phyloP scores from a whole-genome alignment of 2,329 filamentous ascomycete species.

The Elsinoe batatas region DNA sequence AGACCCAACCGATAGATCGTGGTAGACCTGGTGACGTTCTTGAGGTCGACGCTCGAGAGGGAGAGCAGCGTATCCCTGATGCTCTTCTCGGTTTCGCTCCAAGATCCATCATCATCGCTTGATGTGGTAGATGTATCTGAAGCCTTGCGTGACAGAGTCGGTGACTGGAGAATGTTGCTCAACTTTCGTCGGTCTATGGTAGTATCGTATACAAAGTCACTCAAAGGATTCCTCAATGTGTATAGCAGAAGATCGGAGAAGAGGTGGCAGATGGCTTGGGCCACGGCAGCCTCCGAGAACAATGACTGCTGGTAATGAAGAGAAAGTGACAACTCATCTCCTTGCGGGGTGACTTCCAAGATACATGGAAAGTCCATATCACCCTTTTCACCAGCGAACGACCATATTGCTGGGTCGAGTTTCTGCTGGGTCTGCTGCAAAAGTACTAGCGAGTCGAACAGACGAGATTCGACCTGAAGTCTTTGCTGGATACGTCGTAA shows the following conservation, averaged over 20 bases:
- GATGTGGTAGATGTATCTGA: background rate
- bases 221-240: conserved; percentile 23
- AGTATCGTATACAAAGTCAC: conserved; percentile 15
- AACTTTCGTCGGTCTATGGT: background rate
- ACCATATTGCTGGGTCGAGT: conserved; percentile 43
- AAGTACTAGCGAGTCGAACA: conserved; percentile 76
- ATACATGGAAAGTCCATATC: conserved; percentile 49
- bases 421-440: conserved; percentile 53
- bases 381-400: conserved; percentile 40
- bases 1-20: conserved; percentile 83
- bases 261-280: conserved; percentile 18
- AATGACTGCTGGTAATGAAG: conserved; percentile 48
- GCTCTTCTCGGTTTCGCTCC: conserved; percentile 42
- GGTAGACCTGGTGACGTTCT: conserved; percentile 48
- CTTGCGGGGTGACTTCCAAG: conserved; percentile 19
- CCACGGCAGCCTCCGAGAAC: conserved; percentile 12
- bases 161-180: background rate
- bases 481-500: conserved; percentile 56
- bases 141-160: background rate
- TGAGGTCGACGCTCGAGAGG: conserved; percentile 44
- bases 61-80: conserved; percentile 49
- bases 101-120: conserved; percentile 24
- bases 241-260: conserved; percentile 23
- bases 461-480: conserved; percentile 32
- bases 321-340: conserved; percentile 47